These are phyloP conservation scores for Conringia planisiliqua DNA, from an alignment of 345 rosid genomes.

Conservation along the genomic window DNA sequence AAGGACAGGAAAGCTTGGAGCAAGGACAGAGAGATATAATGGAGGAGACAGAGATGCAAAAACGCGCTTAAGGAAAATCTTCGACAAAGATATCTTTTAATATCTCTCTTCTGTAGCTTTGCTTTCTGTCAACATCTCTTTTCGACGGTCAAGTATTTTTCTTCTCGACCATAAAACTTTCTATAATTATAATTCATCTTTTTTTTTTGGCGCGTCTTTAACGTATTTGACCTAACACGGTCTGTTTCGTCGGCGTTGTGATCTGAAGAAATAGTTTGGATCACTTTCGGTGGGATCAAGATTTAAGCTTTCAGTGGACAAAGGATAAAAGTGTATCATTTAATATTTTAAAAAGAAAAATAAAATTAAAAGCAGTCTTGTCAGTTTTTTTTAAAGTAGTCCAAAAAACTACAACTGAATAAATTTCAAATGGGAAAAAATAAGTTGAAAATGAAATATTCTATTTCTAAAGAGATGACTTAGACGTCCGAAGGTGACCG, in stretches of 20 bases:
- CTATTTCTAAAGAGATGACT: neutral
- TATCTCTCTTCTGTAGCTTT: neutral
- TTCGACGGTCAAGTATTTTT: neutral
- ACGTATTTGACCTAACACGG: constrained; percentile 10
- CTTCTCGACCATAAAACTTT: constrained; percentile 10
- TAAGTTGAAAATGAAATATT: neutral
- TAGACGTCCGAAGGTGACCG: neutral
- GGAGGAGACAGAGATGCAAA: constrained; percentile 36
- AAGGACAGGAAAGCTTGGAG: constrained; percentile 27
- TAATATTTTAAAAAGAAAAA: neutral
- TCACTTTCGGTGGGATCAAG: neutral
- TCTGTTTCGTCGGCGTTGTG: neutral
- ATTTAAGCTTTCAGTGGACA: neutral
- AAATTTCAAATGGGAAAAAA: neutral
- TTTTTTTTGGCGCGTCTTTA: constrained; percentile 1
- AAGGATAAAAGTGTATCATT: neutral
- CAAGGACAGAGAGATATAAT: constrained; percentile 19
- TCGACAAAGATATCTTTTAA: neutral
- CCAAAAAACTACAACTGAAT: neutral
- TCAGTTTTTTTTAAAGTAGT: neutral
- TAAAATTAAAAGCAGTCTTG: neutral
- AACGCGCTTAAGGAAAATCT: constrained; percentile 29
- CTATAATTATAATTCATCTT: neutral
- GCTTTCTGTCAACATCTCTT: constrained; percentile 20
- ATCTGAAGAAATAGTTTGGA: neutral